Base-by-base conservation (phyloP, 2,329 filamentous ascomycete genomes). In the Fusarium pseudograminearum region DNA sequence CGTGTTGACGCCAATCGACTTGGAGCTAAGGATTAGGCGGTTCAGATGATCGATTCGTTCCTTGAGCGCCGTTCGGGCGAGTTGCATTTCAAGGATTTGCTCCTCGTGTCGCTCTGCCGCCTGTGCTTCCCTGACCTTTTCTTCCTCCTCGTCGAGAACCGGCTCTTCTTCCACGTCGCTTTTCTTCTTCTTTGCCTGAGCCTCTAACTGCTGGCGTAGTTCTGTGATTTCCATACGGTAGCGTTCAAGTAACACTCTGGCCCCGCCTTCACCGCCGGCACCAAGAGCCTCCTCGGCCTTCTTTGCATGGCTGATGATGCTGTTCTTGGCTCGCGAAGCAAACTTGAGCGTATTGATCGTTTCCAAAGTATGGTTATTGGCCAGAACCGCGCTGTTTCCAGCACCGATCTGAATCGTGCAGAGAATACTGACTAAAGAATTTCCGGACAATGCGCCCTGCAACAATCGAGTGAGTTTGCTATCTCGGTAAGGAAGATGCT, bases 41-140 rank as follows among this genome's bases (percentile, higher is more conserved):
- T 98, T 99, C 47, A 99, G 85, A 79, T 99, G 96, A 78, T 98
- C 94, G 74, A 99, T 99, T 31, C 96, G 91, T 83, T 99, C 96
- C 79, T 98, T 99, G 57, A 99, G 83, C 1, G 96, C 96, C 1
- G 96, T 99, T 42, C 96, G 90, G 33, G 96, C 96, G 47, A 99
- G 87, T 78, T 99, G 96, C 93, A 99, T 98, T 80, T 99, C 96
- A 57, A 99, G 85, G 87, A 99, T 95, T 79, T 99, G 96, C 82
- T 98, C 96, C 77, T 98, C 94, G 73, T 98, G 96, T 40, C 94
- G 89, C 71, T 93, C 88, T 71, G 94, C 90, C 10, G 92, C 92
- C 80, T 98, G 93, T 73, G 91, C 89, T 78, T 96, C 90, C 20
- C 90, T 85, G 41, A 85, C 89, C 71, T 90, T 87, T 75, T 96